A percentile compares a stretch with the other conserved stretches of the same genome.
Conservation (phyloP, 306 rosid species). For the Quillaja saponaria region DNA sequence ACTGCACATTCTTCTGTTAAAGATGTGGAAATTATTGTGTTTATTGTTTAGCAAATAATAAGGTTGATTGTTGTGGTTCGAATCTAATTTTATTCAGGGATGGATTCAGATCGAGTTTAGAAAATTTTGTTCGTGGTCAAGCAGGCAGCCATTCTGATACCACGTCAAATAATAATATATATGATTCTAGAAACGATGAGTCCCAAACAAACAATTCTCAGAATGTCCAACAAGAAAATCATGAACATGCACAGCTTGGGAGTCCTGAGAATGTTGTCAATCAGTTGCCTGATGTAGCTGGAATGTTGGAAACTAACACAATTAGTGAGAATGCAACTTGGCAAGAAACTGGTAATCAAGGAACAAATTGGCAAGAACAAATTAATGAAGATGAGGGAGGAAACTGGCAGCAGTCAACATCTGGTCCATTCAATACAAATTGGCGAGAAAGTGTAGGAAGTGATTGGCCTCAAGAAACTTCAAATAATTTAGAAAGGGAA, state of each 20-base stretch:
- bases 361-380: constrained; percentile 65
- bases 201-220: constrained; percentile 52
- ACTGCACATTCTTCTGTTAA: constrained; percentile 20
- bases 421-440: constrained; percentile 51
- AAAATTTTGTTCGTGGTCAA: constrained; percentile 91
- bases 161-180: constrained; percentile 47
- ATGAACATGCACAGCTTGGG: constrained; percentile 58
- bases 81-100: constrained; percentile 56
- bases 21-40: constrained; percentile 23
- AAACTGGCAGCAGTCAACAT: constrained; percentile 68
- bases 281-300: constrained; percentile 57
- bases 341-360: constrained; percentile 69
- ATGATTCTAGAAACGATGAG: constrained; percentile 64
- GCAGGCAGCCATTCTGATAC: constrained; percentile 65
- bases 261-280: constrained; percentile 48
- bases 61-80: constrained; percentile 32
- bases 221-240: constrained; percentile 53
- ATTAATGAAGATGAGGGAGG: constrained; percentile 56
- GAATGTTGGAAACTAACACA: constrained; percentile 51
- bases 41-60: constrained; percentile 17
- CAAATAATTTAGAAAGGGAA: constrained; percentile 60
- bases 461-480: constrained; percentile 68
- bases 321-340: constrained; percentile 52
- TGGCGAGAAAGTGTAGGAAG: constrained; percentile 53
- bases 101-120: constrained; percentile 89